Conservation (phyloP, 2,329 filamentous ascomycete species). For the Trichoderma hamatum region DNA sequence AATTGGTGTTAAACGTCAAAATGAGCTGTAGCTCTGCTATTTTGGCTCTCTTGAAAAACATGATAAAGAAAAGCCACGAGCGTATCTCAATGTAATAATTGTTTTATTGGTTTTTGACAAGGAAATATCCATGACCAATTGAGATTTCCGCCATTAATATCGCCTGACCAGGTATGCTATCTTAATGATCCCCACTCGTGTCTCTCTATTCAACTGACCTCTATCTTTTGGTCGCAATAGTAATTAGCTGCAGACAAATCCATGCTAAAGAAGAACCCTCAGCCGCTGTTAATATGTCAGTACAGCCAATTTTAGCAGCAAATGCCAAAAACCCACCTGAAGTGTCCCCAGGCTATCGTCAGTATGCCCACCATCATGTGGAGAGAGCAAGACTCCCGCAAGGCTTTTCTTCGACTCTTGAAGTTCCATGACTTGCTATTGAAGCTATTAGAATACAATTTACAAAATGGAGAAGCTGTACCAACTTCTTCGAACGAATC, state of each 20-base stretch:
- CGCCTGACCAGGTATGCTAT: too few species aligned
- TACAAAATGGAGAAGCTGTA: background rate
- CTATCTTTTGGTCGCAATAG: too few species aligned
- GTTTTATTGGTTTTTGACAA: too few species aligned
- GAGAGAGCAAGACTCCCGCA: background rate
- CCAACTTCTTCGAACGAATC: background rate
- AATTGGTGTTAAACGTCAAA: too few species aligned
- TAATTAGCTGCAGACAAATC: background rate
- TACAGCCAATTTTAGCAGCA: background rate
- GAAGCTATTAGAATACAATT: background rate
- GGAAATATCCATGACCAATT: too few species aligned
- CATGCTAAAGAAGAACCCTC: background rate
- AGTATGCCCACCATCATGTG: background rate
- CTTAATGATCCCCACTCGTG: too few species aligned
- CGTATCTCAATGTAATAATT: too few species aligned
- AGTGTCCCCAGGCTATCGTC: background rate
- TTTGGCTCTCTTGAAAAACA: too few species aligned
- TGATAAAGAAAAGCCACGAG: too few species aligned
- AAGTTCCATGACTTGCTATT: background rate
- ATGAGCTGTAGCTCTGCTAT: too few species aligned
- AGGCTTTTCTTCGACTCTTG: background rate
- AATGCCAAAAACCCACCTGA: background rate
- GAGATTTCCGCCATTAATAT: too few species aligned
- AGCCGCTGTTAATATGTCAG: background rate
- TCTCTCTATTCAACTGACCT: too few species aligned